Conservation (phyloP, 768 basidiomycete genomes). For the Suillus placidus region DNA sequence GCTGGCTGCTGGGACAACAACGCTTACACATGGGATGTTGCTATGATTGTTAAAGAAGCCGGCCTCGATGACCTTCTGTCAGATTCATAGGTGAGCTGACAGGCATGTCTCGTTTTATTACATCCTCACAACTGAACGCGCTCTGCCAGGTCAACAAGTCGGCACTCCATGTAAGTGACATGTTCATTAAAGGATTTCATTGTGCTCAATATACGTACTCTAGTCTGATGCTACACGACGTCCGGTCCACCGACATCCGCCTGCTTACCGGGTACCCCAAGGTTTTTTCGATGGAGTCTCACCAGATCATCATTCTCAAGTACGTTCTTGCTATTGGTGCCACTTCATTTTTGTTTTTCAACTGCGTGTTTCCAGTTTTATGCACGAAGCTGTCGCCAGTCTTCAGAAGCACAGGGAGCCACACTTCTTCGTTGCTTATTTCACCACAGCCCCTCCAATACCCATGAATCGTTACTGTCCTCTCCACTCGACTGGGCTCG, state of each 20-base stretch:
- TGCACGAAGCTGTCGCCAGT: background rate
- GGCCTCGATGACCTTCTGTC: background rate
- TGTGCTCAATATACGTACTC: background rate
- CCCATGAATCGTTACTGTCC: background rate
- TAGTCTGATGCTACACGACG: background rate
- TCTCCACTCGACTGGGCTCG: background rate
- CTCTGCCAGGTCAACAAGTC: background rate
- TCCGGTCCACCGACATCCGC: background rate
- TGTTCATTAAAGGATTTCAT: background rate
- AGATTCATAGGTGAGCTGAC: background rate
- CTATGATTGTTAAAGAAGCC: background rate
- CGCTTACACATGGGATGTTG: background rate
- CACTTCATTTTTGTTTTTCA: background rate
- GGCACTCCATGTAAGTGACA: background rate
- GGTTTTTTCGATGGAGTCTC: background rate
- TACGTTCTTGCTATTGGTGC: background rate
- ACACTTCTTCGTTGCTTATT: background rate
- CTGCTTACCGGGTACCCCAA: background rate
- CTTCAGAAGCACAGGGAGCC: background rate
- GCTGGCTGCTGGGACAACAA: background rate
- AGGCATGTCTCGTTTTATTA: background rate
- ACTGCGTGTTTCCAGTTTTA: background rate
- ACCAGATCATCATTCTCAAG: background rate
- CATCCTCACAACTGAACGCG: background rate
- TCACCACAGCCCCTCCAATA: background rate